These are phyloP conservation scores for Anisogramma anomala DNA, from an alignment of 2,329 filamentous ascomycete species.

Conservation along the genomic window DNA sequence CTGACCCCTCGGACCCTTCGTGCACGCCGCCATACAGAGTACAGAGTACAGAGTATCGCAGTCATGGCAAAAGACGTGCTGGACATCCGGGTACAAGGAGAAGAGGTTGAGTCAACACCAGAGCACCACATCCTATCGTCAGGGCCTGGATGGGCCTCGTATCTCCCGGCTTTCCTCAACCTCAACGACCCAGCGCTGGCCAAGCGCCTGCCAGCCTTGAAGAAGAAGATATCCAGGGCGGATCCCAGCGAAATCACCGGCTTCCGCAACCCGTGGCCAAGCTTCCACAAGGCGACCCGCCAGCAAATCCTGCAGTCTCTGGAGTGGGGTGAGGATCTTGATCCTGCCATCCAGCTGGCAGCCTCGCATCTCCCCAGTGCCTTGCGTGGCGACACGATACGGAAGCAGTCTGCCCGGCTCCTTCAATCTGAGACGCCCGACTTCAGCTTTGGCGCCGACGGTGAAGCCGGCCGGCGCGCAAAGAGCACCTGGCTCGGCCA, in stretches of 20 bases:
- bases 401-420: conserved; percentile 15
- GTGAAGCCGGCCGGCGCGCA: conserved; percentile 6
- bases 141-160: conserved; percentile 1
- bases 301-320: conserved; percentile 16
- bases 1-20: too few relatives aligned
- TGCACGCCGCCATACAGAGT: too few relatives aligned
- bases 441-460: conserved; percentile 14
- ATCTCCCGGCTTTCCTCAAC: neutral
- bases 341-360: conserved; percentile 16
- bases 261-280: conserved; percentile 22
- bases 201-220: conserved; percentile 1
- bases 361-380: conserved; percentile 12
- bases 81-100: neutral
- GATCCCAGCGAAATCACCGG: neutral
- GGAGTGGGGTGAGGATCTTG: conserved; percentile 17
- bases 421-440: conserved; percentile 16
- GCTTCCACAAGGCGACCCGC: conserved; percentile 18
- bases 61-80: neutral
- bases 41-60: too few relatives aligned
- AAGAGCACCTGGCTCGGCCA: conserved; percentile 63
- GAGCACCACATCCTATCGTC: conserved; percentile 1
- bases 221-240: neutral
- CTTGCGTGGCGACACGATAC: conserved; percentile 2
- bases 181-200: neutral
- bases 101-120: neutral